Base-by-base conservation (phyloP, 2,329 filamentous ascomycete species). In the Triangularia verruculosa region DNA sequence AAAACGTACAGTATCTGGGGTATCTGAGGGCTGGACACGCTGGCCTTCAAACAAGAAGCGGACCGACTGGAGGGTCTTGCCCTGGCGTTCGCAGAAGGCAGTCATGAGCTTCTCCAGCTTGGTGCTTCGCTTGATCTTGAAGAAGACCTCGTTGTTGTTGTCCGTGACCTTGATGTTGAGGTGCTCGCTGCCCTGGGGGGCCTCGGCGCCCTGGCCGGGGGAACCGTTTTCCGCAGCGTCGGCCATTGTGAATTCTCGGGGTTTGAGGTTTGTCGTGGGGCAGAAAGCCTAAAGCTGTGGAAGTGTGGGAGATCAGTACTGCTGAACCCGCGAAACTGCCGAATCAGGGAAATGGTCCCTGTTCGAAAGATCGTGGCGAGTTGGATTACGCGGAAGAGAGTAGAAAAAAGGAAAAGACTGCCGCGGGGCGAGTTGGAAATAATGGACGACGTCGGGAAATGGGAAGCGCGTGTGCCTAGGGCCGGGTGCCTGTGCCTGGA, bases 111-210 rank as follows among this genome's bases (percentile, higher is more conserved):
- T 99, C 80, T 97, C 95, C 1, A 99, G 86, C 76, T 93, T 91
- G 0, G 95, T 99, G 22, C 90, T 93, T 39, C 93, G 87, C 89
- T 99, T 99, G 82, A 99, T 99, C 84, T 99, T 99, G 84, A 99
- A 99, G 78, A 98, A 99, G 72, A 99, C 94, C 76, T 99, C 95
- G 77, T 99, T 99, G 82, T 97, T 97, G 81, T 96, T 97, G 72
- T 99, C 95, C 0, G 95, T 98, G 13, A 99, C 95, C 78, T 99
- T 99, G 81, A 99, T 98, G 80, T 99, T 99, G 4, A 99, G 83
- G 78, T 99, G 95, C 79, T 98, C 94, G 28, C 81, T 81, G 62
- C 82, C 79, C 59, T 78, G 73, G 28, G 79, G 76, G 25, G 77
- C 77, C 60, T 79, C 74, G 58, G 70, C 72, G 61, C 76, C 76